Conservation (phyloP, 2,329 filamentous ascomycete species). For the Colletotrichum magnum region DNA sequence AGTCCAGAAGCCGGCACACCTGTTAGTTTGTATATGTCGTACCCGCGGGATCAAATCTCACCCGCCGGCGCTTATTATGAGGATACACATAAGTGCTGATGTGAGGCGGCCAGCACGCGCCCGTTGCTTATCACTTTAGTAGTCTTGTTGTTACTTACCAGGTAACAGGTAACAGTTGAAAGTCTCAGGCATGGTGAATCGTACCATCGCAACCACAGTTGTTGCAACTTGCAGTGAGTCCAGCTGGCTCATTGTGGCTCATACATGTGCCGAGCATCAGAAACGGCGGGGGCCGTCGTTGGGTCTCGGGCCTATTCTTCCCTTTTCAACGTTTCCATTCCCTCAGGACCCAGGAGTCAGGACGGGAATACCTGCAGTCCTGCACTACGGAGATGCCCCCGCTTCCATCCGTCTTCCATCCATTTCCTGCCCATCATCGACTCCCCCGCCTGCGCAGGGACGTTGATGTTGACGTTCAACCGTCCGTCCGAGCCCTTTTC, state of each 20-base stretch:
- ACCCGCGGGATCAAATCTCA: not conserved
- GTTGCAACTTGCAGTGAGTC: not conserved
- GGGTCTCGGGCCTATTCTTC: not conserved
- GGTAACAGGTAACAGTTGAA: too few relatives aligned
- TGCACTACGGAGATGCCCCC: not conserved
- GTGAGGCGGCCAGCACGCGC: not conserved
- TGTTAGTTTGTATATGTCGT: not conserved
- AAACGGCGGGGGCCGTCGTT: not conserved
- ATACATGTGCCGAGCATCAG: slow-evolving; percentile 2
- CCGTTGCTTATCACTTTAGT: not conserved
- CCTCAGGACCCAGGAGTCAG: too few relatives aligned
- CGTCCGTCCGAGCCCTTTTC: too few relatives aligned
- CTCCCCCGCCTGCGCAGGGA: slow-evolving; percentile 15
- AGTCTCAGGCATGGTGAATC: too few relatives aligned
- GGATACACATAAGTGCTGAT: slow-evolving; percentile 12
- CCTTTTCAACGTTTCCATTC: too few relatives aligned
- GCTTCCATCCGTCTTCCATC: slow-evolving; percentile 13
- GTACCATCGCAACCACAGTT: not conserved
- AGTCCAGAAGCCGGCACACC: not conserved
- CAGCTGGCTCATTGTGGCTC: slow-evolving; percentile 35
- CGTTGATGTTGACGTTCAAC: slow-evolving; percentile 27
- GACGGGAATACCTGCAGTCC: not conserved
- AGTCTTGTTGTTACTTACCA: too few relatives aligned
- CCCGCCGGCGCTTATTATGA: not conserved
- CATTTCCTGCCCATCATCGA: slow-evolving; percentile 12